Conservation (phyloP, 352 stramenopile species). For the Aphanomyces astaci region DNA sequence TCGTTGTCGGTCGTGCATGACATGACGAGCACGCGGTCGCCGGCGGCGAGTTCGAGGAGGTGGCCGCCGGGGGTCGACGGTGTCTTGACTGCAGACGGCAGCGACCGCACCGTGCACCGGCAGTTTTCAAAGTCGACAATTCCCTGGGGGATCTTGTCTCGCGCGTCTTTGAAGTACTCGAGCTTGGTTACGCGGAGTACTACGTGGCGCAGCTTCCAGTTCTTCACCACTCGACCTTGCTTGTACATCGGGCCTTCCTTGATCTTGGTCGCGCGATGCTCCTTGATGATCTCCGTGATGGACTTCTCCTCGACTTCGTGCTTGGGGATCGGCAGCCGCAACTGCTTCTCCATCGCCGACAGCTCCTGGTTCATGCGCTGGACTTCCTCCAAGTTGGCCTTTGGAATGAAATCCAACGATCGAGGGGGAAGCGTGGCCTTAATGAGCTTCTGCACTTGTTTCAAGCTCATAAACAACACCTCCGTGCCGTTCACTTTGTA, state of each 20-base stretch:
- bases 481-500: constrained; percentile 20
- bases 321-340: neutral
- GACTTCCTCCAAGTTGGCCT: constrained; percentile 11
- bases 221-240: constrained; percentile 19
- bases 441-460: constrained; percentile 20
- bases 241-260: constrained; percentile 22
- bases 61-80: constrained; percentile 6
- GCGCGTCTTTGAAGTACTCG: constrained; percentile 17
- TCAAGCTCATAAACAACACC: constrained; percentile 19
- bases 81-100: constrained; percentile 7
- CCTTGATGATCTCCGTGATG: constrained; percentile 17
- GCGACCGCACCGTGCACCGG: constrained; percentile 9
- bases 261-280: constrained; percentile 5
- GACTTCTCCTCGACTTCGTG: neutral
- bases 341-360: constrained; percentile 6
- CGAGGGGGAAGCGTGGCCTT: constrained; percentile 14
- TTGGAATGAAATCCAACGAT: constrained; percentile 12
- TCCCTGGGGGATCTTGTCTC: constrained; percentile 7
- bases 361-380: constrained; percentile 17
- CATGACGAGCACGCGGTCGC: constrained; percentile 14
- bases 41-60: constrained; percentile 11
- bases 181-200: constrained; percentile 14
- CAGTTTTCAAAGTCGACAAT: constrained; percentile 20
- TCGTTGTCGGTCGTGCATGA: constrained; percentile 13
- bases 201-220: constrained; percentile 17